Conservation (phyloP, 1,139 yeast species). For the Tardiomyces blankii region DNA sequence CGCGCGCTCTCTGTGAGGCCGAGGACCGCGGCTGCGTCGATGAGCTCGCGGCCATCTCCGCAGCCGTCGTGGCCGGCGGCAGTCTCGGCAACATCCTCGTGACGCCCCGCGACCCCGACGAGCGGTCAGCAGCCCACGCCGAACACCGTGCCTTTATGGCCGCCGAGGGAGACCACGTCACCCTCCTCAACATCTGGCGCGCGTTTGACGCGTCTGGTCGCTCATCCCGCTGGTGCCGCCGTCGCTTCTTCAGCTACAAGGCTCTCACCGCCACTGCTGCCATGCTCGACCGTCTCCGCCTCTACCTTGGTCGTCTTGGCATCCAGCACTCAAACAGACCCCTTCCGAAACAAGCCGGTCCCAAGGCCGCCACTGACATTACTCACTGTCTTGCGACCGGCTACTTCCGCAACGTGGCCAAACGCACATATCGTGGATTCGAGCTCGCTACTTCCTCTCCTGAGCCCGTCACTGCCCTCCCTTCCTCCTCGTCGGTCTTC, state of each 20-base stretch:
- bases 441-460: no score
- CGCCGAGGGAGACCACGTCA: conserved; percentile 82
- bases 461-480: no score
- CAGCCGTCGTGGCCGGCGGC: conserved; percentile 64
- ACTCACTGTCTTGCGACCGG: conserved; percentile 1
- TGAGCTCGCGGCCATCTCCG: conserved; percentile 69
- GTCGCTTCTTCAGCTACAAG: conserved; percentile 62
- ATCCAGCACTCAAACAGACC: not conserved
- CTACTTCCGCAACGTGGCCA: conserved; percentile 3
- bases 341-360: no score
- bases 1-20: conserved; percentile 1
- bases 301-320: not conserved
- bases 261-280: conserved; percentile 49
- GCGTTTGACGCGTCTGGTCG: conserved; percentile 39
- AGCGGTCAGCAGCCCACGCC: conserved; percentile 50
- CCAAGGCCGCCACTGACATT: not conserved
- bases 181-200: conserved; percentile 67
- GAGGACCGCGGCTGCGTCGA: conserved; percentile 43
- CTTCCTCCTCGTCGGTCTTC: no score
- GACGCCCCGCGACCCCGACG: conserved; percentile 63
- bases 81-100: conserved; percentile 43
- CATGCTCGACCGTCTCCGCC: not conserved
- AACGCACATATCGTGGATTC: not conserved
- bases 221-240: conserved; percentile 65
- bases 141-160: conserved; percentile 52